phyloP scores from a whole-genome alignment of 495 filamentous ascomycete species.

The Immersiella caudata region DNA sequence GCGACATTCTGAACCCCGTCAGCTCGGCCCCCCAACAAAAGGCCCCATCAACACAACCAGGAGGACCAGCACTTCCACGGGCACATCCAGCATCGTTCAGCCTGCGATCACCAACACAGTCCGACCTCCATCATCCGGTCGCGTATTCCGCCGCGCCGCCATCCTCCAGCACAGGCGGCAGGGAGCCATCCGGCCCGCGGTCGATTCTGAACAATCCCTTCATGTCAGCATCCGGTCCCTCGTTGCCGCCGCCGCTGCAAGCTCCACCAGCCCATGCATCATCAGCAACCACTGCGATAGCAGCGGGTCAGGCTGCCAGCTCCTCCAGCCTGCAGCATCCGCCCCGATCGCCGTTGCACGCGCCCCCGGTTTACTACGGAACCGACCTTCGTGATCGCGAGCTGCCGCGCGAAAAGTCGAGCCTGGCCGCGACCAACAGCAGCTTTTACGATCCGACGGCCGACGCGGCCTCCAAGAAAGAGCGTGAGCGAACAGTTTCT shows the following conservation, averaged over 20 bases:
- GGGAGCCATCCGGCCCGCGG: conserved; percentile 31
- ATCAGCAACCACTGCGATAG: conserved; percentile 16
- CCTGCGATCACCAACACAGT: conserved; percentile 45
- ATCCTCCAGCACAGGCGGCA: conserved; percentile 21
- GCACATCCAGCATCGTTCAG: conserved; percentile 37
- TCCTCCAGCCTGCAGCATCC: conserved; percentile 27
- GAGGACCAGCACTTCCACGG: conserved; percentile 34
- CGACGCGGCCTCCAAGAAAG: conserved; percentile 42
- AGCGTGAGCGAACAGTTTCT: conserved; percentile 45
- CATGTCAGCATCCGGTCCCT: conserved; percentile 29
- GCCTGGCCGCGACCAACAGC: conserved; percentile 30
- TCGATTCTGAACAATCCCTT: conserved; percentile 42
- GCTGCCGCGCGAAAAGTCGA: conserved; percentile 46
- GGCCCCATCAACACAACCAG: conserved; percentile 22
- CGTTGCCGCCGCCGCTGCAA: conserved; percentile 32
- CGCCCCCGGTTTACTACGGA: conserved; percentile 37
- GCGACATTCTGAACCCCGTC: conserved; percentile 45
- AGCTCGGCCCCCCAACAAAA: conserved; percentile 32
- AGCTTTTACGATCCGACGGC: conserved; percentile 62
- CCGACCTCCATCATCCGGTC: conserved; percentile 41
- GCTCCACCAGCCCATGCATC: conserved; percentile 33
- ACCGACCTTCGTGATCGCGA: conserved; percentile 38
- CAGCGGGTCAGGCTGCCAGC: conserved; percentile 4
- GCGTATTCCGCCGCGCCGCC: conserved; percentile 34
- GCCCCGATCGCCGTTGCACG: conserved; percentile 39